Evolutionary conservation across 257 asterid genomes (phyloP).

Genomic region (Capsicum baccatum): DNA sequence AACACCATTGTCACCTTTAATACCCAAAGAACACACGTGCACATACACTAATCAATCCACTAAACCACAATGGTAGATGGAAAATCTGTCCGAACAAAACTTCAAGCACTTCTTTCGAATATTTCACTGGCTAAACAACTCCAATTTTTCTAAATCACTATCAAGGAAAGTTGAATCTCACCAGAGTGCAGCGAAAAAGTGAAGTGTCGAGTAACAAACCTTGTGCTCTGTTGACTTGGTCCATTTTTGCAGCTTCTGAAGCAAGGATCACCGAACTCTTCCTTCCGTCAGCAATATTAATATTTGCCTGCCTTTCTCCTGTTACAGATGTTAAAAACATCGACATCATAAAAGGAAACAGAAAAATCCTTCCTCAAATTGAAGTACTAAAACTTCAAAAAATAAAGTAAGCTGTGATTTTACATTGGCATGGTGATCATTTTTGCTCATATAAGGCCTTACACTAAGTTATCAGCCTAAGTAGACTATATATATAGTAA

Average conservation of each 20-base stretch:
- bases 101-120: background rate
- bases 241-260: slow-evolving; percentile 87
- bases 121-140: background rate
- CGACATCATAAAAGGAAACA: background rate
- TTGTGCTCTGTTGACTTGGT: slow-evolving; percentile 85
- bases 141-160: background rate
- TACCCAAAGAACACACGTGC: background rate
- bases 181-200: background rate
- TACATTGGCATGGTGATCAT: background rate
- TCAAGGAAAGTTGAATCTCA: slow-evolving; percentile 6
- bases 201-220: slow-evolving; percentile 49
- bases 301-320: slow-evolving; percentile 92
- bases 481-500: background rate
- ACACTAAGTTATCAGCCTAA: background rate
- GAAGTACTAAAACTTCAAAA: background rate
- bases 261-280: slow-evolving; percentile 75
- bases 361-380: background rate
- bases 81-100: background rate
- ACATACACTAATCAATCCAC: slow-evolving; percentile 8
- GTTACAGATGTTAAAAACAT: slow-evolving; percentile 29
- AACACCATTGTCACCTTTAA: slow-evolving; percentile 4
- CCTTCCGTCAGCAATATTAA: slow-evolving; percentile 81
- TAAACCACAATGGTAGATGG: background rate
- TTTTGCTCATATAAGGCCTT: slow-evolving; percentile 5
- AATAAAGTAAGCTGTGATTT: background rate